These are phyloP conservation scores for Periconia macrospinosa DNA, from an alignment of 2,329 filamentous ascomycete genomes.

Conservation along the genomic window DNA sequence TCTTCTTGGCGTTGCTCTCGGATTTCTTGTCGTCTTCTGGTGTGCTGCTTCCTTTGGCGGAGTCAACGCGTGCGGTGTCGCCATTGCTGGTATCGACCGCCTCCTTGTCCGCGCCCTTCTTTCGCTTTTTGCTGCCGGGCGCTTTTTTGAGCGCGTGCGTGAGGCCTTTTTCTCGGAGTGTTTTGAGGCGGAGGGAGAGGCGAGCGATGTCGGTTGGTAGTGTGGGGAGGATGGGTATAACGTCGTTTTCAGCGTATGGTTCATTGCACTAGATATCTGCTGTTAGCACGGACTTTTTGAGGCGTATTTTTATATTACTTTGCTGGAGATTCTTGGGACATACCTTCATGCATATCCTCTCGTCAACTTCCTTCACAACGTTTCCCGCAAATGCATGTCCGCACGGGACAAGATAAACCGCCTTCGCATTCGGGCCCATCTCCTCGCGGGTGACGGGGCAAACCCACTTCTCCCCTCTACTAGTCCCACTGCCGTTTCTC, in stretches of 20 bases:
- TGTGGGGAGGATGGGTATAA: constrained; percentile 80
- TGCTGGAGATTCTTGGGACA: constrained; percentile 13
- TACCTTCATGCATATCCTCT: constrained; percentile 62
- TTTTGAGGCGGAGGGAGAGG: constrained; percentile 67
- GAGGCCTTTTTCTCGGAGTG: constrained; percentile 71
- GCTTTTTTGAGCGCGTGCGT: constrained; percentile 88
- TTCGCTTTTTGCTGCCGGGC: constrained; percentile 68
- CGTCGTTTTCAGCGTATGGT: constrained; percentile 70
- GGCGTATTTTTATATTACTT: not conserved
- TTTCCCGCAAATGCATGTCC: constrained; percentile 91
- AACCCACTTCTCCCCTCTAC: constrained; percentile 63
- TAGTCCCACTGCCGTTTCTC: constrained; percentile 32
- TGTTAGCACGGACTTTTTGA: constrained; percentile 12
- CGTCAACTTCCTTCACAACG: constrained; percentile 77
- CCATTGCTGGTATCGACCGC: constrained; percentile 26
- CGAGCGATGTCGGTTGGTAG: constrained; percentile 70
- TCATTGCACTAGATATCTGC: constrained; percentile 69
- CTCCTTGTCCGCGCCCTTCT: constrained; percentile 65
- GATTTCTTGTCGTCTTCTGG: constrained; percentile 27
- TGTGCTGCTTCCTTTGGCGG: constrained; percentile 3
- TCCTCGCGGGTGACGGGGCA: constrained; percentile 89
- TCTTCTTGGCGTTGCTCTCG: constrained; percentile 3
- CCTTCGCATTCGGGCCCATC: constrained; percentile 75
- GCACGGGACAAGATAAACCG: constrained; percentile 90
- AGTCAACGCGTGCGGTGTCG: constrained; percentile 14